Evolutionary conservation across 108 stramenopile species (phyloP).

Genomic region (Pseudonitzschia delicatissima): DNA sequence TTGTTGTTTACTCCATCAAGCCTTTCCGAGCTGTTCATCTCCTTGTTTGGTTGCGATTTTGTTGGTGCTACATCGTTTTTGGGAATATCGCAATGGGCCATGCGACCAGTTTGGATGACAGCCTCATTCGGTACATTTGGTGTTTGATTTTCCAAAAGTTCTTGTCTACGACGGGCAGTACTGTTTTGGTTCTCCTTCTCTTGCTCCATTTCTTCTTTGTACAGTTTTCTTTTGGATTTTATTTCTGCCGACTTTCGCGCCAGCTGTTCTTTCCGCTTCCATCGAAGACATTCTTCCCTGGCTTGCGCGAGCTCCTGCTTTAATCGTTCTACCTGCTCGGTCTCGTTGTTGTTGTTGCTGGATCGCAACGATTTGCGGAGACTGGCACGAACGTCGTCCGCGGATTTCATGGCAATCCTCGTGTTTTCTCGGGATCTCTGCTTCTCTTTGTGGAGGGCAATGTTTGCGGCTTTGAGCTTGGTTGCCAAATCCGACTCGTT

Average conservation of each 20-base stretch:
- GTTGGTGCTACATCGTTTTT: too few relatives aligned
- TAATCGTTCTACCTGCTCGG: constrained; percentile 16
- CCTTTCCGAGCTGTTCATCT: too few relatives aligned
- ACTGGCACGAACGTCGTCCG: constrained; percentile 15
- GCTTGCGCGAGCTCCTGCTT: constrained; percentile 14
- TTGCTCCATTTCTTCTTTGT: not conserved
- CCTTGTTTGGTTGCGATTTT: too few relatives aligned
- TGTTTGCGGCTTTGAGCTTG: not conserved
- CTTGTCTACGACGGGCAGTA: too few relatives aligned
- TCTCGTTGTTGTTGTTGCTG: not conserved
- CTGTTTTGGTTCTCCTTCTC: not conserved
- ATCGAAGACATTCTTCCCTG: constrained; percentile 12
- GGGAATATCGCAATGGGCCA: too few relatives aligned
- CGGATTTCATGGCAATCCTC: constrained; percentile 16
- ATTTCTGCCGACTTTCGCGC: constrained; percentile 8
- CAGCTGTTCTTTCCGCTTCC: constrained; percentile 6
- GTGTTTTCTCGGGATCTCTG: constrained; percentile 8
- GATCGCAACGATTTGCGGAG: constrained; percentile 16
- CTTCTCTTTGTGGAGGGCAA: not conserved
- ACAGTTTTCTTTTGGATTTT: not conserved
- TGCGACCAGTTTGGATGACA: too few relatives aligned
- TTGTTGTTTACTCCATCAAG: too few relatives aligned
- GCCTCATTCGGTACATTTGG: too few relatives aligned
- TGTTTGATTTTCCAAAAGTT: too few relatives aligned
- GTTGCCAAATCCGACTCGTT: not conserved